These are phyloP conservation scores for Juncus inflexus DNA, from an alignment of 176 grass and related monocot genomes.

Conservation along the genomic window DNA sequence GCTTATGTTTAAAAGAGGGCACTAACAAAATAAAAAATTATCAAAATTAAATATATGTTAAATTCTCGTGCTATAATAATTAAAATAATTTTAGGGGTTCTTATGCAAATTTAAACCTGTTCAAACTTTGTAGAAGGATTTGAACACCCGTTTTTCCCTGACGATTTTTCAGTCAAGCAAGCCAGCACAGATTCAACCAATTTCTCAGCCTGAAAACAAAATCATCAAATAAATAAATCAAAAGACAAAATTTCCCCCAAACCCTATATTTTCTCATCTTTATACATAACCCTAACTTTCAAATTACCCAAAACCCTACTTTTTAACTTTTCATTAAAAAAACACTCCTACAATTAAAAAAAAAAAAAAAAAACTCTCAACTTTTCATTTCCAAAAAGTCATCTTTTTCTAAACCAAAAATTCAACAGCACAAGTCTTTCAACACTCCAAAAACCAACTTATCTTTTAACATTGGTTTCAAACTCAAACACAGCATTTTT, in stretches of 20 bases:
- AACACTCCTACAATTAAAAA: no score
- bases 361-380: no score
- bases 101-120: slow-evolving; percentile 36
- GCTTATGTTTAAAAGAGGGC: slow-evolving; percentile 79
- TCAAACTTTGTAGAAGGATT: slow-evolving; percentile 54
- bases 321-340: no score
- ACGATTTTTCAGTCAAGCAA: slow-evolving; percentile 64
- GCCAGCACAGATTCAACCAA: slow-evolving; percentile 68
- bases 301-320: no score
- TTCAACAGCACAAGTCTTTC: slow-evolving; percentile 9
- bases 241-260: background rate
- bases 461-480: no score
- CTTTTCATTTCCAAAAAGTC: background rate
- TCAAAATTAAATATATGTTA: slow-evolving; percentile 22
- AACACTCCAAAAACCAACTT: slow-evolving; percentile 13
- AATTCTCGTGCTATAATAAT: slow-evolving; percentile 19
- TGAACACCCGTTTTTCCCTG: slow-evolving; percentile 41
- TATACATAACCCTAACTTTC: no score
- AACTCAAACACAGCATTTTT: no score
- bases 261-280: no score
- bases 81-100: background rate
- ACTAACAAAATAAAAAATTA: slow-evolving; percentile 41
- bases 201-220: slow-evolving; percentile 55
- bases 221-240: background rate
- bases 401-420: background rate